Conservation (phyloP, 225 moss, liverwort and hornwort genomes). For the Pseudoscleropodium purum region DNA sequence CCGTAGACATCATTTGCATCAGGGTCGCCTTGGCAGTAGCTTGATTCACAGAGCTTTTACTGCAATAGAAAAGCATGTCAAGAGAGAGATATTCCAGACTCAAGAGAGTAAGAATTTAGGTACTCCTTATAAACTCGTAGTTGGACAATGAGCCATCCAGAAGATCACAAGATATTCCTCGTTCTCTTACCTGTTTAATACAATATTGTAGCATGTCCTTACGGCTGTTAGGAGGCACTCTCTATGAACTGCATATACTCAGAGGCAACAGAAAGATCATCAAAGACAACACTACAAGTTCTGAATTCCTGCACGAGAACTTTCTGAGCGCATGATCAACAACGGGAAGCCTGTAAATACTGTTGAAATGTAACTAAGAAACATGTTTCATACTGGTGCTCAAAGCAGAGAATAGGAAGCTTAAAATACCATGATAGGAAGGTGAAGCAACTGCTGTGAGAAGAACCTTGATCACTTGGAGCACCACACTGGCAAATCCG, state of each 20-base stretch:
- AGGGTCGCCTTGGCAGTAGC: conserved; percentile 85
- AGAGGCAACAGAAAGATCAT: background rate
- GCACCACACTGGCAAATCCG: conserved; percentile 53
- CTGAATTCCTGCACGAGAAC: background rate
- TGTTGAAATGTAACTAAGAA: background rate
- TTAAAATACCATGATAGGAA: conserved; percentile 63
- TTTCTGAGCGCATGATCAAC: background rate
- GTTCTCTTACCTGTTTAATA: conserved; percentile 57
- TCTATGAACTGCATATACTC: conserved; percentile 71
- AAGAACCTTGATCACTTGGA: conserved; percentile 98
- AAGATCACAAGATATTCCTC: background rate
- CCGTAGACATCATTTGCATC: conserved; percentile 86
- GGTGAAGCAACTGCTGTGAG: conserved; percentile 87
- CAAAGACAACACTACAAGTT: background rate
- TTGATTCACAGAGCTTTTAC: conserved; percentile 75
- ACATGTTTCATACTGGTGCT: background rate
- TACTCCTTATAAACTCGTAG: background rate
- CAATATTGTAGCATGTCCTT: conserved; percentile 91
- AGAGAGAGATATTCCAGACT: background rate
- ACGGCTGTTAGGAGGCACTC: conserved; percentile 88
- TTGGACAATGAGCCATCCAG: background rate
- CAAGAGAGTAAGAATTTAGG: background rate
- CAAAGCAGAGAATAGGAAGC: background rate
- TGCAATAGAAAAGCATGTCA: conserved; percentile 12
- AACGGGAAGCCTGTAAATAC: background rate